Conservation (phyloP, 192 early-diverging fungal genomes). For the Coemansia aciculifera region DNA sequence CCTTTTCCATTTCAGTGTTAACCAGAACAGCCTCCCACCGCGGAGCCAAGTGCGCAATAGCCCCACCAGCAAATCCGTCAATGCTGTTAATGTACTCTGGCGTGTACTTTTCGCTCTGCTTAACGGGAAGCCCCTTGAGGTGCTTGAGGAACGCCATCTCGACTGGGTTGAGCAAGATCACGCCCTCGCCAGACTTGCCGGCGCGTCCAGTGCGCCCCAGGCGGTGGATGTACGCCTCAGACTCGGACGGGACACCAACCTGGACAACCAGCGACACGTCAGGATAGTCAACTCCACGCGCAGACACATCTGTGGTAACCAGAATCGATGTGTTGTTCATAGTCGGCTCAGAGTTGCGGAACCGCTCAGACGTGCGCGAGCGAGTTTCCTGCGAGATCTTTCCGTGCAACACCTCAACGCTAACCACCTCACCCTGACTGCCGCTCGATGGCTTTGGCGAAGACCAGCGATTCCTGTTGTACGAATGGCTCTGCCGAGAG, state of each 20-base stretch:
- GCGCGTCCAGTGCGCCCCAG: conserved; percentile 96
- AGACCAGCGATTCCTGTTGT: conserved; percentile 12
- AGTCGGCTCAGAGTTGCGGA: conserved; percentile 59
- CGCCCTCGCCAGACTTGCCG: conserved; percentile 83
- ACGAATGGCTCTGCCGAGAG: not conserved
- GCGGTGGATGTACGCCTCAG: conserved; percentile 94
- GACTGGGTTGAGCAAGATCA: conserved; percentile 75
- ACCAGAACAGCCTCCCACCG: conserved; percentile 26
- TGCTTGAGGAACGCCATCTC: conserved; percentile 74
- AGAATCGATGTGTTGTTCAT: conserved; percentile 62
- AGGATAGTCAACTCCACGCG: conserved; percentile 97
- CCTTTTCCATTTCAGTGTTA: conserved; percentile 24
- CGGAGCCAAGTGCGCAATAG: conserved; percentile 30
- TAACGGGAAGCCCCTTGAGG: conserved; percentile 62
- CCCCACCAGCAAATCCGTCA: conserved; percentile 18
- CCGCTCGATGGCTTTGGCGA: not conserved
- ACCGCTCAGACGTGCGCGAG: conserved; percentile 68
- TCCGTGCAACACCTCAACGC: conserved; percentile 74
- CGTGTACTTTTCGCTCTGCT: conserved; percentile 47
- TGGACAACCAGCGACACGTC: conserved; percentile 90
- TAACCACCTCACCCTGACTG: conserved; percentile 17
- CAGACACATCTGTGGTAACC: conserved; percentile 94
- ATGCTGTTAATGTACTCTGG: conserved; percentile 24
- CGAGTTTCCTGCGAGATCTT: conserved; percentile 74
- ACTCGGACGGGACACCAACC: conserved; percentile 76